Conservation (phyloP, 2,329 filamentous ascomycete species). For the Juglanconis juglandina region DNA sequence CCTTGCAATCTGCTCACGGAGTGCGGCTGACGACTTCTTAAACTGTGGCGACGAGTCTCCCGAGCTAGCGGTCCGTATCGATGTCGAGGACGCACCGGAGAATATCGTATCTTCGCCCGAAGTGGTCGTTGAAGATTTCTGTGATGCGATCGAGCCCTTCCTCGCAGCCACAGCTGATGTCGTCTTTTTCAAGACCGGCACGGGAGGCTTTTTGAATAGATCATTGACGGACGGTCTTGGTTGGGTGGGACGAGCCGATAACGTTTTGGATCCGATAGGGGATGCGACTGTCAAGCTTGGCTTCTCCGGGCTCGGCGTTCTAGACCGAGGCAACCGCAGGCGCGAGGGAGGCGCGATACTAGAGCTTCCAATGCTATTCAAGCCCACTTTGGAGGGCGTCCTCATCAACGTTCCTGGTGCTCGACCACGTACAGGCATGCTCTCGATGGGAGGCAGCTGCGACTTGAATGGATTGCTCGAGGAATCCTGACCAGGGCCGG, state of each 20-base stretch:
- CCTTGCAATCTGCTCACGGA: conserved; percentile 89
- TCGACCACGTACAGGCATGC: conserved; percentile 39
- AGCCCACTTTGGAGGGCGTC: conserved; percentile 29
- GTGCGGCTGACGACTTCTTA: conserved; percentile 70
- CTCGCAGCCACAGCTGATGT: conserved; percentile 30
- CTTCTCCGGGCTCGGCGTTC: conserved; percentile 41
- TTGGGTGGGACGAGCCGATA: conserved; percentile 44
- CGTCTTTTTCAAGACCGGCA: conserved; percentile 35
- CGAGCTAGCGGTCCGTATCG: conserved; percentile 31
- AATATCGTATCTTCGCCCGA: conserved; percentile 34
- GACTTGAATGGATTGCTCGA: conserved; percentile 43
- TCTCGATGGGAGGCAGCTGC: conserved; percentile 40
- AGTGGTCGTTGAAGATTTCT: conserved; percentile 33
- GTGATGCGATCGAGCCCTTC: conserved; percentile 38
- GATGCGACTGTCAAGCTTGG: conserved; percentile 23
- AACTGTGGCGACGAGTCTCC: conserved; percentile 32
- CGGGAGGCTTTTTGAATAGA: conserved; percentile 54
- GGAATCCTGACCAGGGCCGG: conserved; percentile 43
- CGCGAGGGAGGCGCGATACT: conserved; percentile 34
- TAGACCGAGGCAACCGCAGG: conserved; percentile 26
- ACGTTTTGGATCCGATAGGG: conserved; percentile 44
- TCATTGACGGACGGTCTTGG: conserved; percentile 51
- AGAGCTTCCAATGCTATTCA: conserved; percentile 22
- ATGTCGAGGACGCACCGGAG: conserved; percentile 35
- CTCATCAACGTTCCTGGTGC: conserved; percentile 31